Conservation (phyloP, 176 grass and related monocot genomes). For the Eremochloa ophiuroides region DNA sequence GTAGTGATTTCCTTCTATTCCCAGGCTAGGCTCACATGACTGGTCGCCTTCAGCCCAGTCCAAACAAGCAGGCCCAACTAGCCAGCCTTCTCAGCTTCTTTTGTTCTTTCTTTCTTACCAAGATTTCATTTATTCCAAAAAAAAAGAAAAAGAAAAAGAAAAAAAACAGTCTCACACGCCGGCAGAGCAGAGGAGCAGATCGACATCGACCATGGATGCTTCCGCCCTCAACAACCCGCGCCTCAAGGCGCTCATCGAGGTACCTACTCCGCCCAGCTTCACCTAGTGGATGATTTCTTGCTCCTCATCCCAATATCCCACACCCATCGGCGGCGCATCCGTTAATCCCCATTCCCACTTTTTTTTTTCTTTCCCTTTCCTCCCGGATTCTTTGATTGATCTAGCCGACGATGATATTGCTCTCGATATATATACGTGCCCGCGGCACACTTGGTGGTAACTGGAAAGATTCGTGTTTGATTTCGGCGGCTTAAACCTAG, state of each 20-base stretch:
- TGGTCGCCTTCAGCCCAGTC: too few relatives aligned
- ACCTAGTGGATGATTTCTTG: background rate
- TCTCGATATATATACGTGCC: too few relatives aligned
- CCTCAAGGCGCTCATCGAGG: constrained; percentile 26
- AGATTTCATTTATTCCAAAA: background rate
- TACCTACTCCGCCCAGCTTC: background rate
- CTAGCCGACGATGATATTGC: background rate
- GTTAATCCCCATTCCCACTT: background rate
- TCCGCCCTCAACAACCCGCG: constrained; percentile 26
- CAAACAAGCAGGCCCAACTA: too few relatives aligned
- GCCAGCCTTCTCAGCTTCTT: too few relatives aligned
- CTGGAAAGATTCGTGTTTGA: background rate
- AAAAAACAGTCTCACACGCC: background rate
- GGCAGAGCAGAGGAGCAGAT: background rate
- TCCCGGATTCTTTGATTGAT: background rate
- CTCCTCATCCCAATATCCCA: background rate
- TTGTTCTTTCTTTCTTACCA: too few relatives aligned
- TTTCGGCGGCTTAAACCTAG: background rate
- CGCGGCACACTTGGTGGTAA: background rate
- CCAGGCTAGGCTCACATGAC: too few relatives aligned
- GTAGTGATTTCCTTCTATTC: too few relatives aligned
- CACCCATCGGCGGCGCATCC: background rate
- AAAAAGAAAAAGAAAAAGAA: too few relatives aligned
- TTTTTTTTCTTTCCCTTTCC: background rate
- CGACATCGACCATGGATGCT: constrained; percentile 30